A percentile compares a stretch with the other conserved stretches of the same genome.
These are phyloP conservation scores for Pestalotiopsis sp. DNA, from an alignment of 2,329 filamentous ascomycete genomes.

Conservation along the genomic window DNA sequence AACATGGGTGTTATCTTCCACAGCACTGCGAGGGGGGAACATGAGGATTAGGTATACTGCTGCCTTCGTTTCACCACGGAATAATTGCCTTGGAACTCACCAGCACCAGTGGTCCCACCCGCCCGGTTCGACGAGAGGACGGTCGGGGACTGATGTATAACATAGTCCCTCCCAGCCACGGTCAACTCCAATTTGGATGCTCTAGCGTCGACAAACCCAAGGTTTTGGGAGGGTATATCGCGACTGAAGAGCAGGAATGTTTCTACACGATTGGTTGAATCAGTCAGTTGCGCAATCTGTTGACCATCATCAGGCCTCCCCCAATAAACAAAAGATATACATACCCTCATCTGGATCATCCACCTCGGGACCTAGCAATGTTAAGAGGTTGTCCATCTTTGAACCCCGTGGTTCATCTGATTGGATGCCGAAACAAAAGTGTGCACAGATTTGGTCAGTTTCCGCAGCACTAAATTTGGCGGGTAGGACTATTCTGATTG, in stretches of 20 bases:
- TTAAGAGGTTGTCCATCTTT: conserved; percentile 5
- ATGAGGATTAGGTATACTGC: background rate
- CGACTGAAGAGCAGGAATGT: conserved; percentile 86
- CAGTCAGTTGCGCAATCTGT: background rate
- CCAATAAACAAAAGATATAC: background rate
- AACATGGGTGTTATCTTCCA: conserved; percentile 91
- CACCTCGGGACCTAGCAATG: conserved; percentile 44
- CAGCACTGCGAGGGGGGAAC: conserved; percentile 59
- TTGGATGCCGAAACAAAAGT: background rate
- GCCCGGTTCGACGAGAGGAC: conserved; percentile 77
- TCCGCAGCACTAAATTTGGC: background rate
- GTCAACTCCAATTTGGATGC: conserved; percentile 67
- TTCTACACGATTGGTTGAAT: conserved; percentile 54
- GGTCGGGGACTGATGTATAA: conserved; percentile 81
- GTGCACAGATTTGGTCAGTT: background rate
- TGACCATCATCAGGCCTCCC: background rate
- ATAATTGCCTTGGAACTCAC: conserved; percentile 34
- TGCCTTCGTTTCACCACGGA: conserved; percentile 58
- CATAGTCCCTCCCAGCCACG: conserved; percentile 71
- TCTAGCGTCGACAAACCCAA: conserved; percentile 82
- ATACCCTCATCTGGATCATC: conserved; percentile 53
- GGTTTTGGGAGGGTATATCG: conserved; percentile 71
- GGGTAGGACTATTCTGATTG: background rate
- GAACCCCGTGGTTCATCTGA: background rate
- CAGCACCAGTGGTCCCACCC: conserved; percentile 75